These are phyloP conservation scores for Globisporangium cystogenes DNA, from an alignment of 352 stramenopile species.

Conservation along the genomic window DNA sequence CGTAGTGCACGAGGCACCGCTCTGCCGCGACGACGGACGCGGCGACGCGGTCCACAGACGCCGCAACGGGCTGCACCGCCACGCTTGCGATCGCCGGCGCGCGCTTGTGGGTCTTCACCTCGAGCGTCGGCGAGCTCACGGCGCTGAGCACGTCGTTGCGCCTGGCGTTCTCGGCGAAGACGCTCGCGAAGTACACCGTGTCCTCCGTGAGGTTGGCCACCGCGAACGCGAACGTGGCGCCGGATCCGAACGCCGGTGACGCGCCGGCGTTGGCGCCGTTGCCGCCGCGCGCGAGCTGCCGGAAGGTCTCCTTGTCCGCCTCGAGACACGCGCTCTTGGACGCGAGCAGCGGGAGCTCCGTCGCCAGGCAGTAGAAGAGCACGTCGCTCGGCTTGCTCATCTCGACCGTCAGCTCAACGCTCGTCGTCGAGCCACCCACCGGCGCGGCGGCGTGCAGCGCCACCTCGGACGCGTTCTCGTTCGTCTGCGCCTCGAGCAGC, in stretches of 20 bases:
- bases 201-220: constrained; percentile 55
- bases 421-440: constrained; percentile 27
- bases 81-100: constrained; percentile 25
- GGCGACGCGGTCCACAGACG: constrained; percentile 28
- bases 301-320: constrained; percentile 22
- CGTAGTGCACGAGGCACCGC: constrained; percentile 43
- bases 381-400: constrained; percentile 61
- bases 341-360: neutral
- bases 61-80: constrained; percentile 17
- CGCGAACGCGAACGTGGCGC: constrained; percentile 28
- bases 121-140: constrained; percentile 3
- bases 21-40: constrained; percentile 18
- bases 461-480: constrained; percentile 62
- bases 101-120: constrained; percentile 36
- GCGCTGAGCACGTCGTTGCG: constrained; percentile 50
- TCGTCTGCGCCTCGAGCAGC: constrained; percentile 45
- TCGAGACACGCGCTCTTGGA: constrained; percentile 13
- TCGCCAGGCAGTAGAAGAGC: constrained; percentile 35
- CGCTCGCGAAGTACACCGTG: constrained; percentile 26
- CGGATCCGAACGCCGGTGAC: neutral
- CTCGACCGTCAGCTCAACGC: constrained; percentile 32
- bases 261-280: neutral
- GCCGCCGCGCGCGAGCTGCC: constrained; percentile 12
- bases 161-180: constrained; percentile 53
- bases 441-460: constrained; percentile 21